Evolutionary conservation across 192 early-diverging fungal species (phyloP).

Genomic region (Entomortierella chlamydospora): DNA sequence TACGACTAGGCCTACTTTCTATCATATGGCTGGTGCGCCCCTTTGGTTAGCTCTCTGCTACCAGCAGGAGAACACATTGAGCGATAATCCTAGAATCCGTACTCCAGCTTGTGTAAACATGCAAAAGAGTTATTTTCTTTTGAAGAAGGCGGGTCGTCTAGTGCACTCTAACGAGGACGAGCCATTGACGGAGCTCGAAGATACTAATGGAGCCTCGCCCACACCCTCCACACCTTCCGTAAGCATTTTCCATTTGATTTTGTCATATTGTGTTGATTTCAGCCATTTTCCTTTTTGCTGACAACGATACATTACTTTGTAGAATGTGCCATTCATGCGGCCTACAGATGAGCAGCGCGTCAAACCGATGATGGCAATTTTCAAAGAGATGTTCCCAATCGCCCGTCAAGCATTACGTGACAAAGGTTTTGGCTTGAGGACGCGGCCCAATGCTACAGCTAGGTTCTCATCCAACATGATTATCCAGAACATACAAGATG

Average conservation of each 20-base stretch:
- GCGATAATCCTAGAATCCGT: conserved; percentile 48
- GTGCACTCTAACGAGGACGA: conserved; percentile 45
- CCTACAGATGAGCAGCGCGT: conserved; percentile 40
- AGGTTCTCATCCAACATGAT: conserved; percentile 39
- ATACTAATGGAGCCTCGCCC: not conserved
- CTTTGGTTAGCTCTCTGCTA: conserved; percentile 52
- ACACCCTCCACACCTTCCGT: not conserved
- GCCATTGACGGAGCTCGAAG: conserved; percentile 39
- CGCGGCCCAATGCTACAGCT: conserved; percentile 40
- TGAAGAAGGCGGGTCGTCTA: conserved; percentile 48
- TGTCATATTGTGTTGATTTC: not conserved
- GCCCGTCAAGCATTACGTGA: conserved; percentile 45
- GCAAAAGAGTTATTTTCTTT: conserved; percentile 49
- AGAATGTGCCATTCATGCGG: conserved; percentile 35
- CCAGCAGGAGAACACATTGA: conserved; percentile 53
- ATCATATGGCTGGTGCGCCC: conserved; percentile 28
- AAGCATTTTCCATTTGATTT: not conserved
- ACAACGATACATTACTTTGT: not conserved
- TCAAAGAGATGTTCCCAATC: conserved; percentile 54
- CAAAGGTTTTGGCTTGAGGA: conserved; percentile 49
- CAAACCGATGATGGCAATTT: conserved; percentile 47
- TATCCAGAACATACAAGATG: conserved; percentile 11
- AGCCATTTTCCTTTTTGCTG: not conserved
- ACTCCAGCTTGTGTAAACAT: conserved; percentile 51
- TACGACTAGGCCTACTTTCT: conserved; percentile 33